phyloP scores from a whole-genome alignment of 2,329 filamentous ascomycete species.

The Acephala macrosclerotiorum region DNA sequence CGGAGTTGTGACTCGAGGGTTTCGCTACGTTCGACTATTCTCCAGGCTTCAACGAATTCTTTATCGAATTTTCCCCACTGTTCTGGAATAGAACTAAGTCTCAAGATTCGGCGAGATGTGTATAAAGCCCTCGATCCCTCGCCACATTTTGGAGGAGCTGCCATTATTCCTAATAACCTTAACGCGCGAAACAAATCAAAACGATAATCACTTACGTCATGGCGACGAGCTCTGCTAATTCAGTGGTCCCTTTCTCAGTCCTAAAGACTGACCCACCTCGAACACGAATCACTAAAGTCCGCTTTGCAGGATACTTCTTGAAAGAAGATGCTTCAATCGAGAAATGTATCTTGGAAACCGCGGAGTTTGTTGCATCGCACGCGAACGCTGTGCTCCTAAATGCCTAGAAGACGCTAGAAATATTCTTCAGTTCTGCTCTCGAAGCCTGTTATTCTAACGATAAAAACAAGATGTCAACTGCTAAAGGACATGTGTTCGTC shows the following conservation, averaged over 20 bases:
- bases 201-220: neutral
- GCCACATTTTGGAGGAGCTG: neutral
- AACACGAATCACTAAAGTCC: neutral
- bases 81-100: neutral
- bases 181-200: neutral
- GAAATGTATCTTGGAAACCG: neutral
- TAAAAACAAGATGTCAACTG: neutral
- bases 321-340: neutral
- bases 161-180: neutral
- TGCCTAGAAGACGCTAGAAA: neutral
- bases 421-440: neutral
- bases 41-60: neutral
- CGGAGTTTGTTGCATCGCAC: neutral
- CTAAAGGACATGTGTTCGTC: neutral
- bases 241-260: neutral
- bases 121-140: neutral
- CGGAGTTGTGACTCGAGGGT: neutral
- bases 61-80: neutral
- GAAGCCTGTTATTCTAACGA: neutral
- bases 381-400: neutral
- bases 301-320: neutral
- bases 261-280: neutral
- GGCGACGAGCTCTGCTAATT: neutral
- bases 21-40: neutral
- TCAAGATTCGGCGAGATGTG: neutral